Evolutionary conservation across 441 rosid genomes (phyloP).

Genomic region (Pelargonium myrrhifolium): DNA sequence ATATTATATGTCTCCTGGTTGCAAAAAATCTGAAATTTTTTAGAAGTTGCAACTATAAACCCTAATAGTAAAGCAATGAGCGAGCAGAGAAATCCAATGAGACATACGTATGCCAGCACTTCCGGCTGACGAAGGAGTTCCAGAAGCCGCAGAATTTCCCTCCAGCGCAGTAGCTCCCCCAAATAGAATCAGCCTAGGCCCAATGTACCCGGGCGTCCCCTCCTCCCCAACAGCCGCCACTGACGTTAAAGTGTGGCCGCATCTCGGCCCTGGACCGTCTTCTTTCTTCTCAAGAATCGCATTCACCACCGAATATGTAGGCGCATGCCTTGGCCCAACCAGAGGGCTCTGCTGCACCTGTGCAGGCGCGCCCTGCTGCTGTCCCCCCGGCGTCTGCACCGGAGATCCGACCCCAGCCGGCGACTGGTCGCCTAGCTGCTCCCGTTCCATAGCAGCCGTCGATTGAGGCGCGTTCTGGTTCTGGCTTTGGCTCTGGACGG

Average conservation of each 20-base stretch:
- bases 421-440: conserved; percentile 33
- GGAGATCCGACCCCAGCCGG: conserved; percentile 34
- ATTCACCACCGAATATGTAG: conserved; percentile 74
- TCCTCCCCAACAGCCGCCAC: conserved; percentile 95
- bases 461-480: conserved; percentile 25
- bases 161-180: conserved; percentile 98
- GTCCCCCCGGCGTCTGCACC: conserved; percentile 22
- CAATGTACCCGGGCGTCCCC: conserved; percentile 66
- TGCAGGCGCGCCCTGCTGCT: conserved; percentile 20
- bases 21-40: not conserved
- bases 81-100: conserved; percentile 10
- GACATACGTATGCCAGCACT: conserved; percentile 88
- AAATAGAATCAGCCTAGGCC: conserved; percentile 80
- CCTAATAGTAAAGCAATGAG: too few species aligned
- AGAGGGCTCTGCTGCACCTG: conserved; percentile 47
- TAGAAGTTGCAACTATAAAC: too few species aligned
- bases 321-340: conserved; percentile 83
- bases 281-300: conserved; percentile 76
- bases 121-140: conserved; percentile 89
- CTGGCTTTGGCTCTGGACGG: conserved; percentile 10
- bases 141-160: conserved; percentile 81
- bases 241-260: conserved; percentile 90
- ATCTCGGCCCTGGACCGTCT: conserved; percentile 92
- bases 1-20: not conserved
- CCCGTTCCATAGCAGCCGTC: conserved; percentile 44